Evolutionary conservation across 495 filamentous ascomycete genomes (phyloP), one percentile per base, ranked within the genome.

Genomic region (Aspergillus avenaceus): DNA sequence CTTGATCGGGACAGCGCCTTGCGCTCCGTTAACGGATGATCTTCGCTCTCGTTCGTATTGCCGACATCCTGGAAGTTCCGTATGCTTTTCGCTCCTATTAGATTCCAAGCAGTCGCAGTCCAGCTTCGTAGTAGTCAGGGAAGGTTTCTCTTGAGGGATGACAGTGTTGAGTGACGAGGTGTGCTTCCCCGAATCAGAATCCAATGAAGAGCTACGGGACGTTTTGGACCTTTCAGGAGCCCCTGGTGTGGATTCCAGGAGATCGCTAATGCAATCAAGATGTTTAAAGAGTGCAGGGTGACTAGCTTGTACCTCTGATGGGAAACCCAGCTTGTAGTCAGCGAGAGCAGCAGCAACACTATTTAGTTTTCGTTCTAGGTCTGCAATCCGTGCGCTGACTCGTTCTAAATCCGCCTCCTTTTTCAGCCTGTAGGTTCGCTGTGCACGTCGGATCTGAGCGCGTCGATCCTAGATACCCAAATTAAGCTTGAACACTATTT

Each of bases 391-490:
- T 24, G 74, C 73, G 45, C 85, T 82, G 8, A 90, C 69, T 4
- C 83, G 80, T 21, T 79, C 75, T 43, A 92, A 88, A 0, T 84
- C 84, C 16, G 77, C 85, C 58, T 95, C 89, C 63, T 91, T 92
- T n/a, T 88, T 83, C 54, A 84, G 77, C 22, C 89, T 80, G 58
- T 93, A 92, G 5, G 87, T 88, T 40, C 85, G 75, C 56, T 95
- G 89, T 12, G 89, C 89, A 44, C 91, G 79, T 24, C 89, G 83
- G 47, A 95, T 88, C 67, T 95, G 89, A 6, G 83, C 89, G 44
- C 89, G 78, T 37, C 89, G 84, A 32, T 59, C 49, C 32, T 36
- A 16, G n/a, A n/a, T 16, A n/a, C 11, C 29, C n/a, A 36, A 3
- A 36, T 7, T 36, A n/a, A 36, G 32, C 32, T 36, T 36, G n/a